Conservation (phyloP, 2,329 filamentous ascomycete species). For the Whalleya microplaca region DNA sequence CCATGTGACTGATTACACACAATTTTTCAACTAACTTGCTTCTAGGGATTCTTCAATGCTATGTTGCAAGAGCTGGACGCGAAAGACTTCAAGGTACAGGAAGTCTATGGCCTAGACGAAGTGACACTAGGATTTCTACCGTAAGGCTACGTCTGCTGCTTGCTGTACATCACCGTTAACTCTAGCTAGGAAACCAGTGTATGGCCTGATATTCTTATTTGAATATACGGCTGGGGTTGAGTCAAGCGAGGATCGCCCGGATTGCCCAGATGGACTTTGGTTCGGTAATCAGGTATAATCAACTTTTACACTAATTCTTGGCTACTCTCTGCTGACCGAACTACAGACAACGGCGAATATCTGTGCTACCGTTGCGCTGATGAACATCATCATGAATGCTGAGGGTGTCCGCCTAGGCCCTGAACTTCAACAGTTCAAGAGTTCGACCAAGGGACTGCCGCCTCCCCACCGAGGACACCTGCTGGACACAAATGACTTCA, state of each 20-base stretch:
- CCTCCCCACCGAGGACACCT: slow-evolving; percentile 76
- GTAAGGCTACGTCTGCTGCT: slow-evolving; percentile 45
- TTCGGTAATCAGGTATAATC: slow-evolving; percentile 82
- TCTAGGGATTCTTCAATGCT: slow-evolving; percentile 79
- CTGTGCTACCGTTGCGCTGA: slow-evolving; percentile 88
- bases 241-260: slow-evolving; percentile 52
- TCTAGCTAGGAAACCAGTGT: slow-evolving; percentile 66
- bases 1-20: not conserved
- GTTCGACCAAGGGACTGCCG: slow-evolving; percentile 68
- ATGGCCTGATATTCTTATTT: slow-evolving; percentile 89
- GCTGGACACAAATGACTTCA: slow-evolving; percentile 73
- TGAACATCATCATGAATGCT: slow-evolving; percentile 93
- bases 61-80: slow-evolving; percentile 83
- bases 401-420: slow-evolving; percentile 67
- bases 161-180: slow-evolving; percentile 31
- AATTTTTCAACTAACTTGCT: slow-evolving; percentile 16
- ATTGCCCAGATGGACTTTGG: slow-evolving; percentile 73
- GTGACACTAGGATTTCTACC: slow-evolving; percentile 65
- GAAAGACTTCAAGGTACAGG: slow-evolving; percentile 71
- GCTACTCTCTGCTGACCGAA: slow-evolving; percentile 12
- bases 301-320: not conserved
- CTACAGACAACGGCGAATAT: slow-evolving; percentile 76
- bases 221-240: slow-evolving; percentile 63
- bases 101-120: slow-evolving; percentile 75
- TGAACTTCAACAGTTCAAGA: slow-evolving; percentile 73